These are phyloP conservation scores for Achaetomium macrosporum DNA, from an alignment of 2,329 filamentous ascomycete genomes.

Conservation along the genomic window DNA sequence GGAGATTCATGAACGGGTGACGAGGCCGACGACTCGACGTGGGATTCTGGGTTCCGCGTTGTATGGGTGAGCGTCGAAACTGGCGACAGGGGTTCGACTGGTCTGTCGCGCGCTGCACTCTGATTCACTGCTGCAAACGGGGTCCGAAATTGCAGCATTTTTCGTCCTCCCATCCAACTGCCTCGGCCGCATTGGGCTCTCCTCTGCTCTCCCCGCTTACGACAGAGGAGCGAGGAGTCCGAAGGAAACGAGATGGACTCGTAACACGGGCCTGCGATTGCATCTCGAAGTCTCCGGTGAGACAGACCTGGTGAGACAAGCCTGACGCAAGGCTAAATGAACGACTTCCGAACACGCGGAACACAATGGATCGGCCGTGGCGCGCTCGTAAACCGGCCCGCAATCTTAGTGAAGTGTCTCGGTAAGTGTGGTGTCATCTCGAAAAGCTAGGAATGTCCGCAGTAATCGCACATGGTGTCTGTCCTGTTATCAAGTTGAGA, in stretches of 20 bases:
- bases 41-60: constrained; percentile 8
- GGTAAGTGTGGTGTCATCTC: background rate
- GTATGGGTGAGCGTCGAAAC: constrained; percentile 15
- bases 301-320: too few species aligned
- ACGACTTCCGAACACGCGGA: background rate
- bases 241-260: background rate
- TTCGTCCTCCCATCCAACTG: too few species aligned
- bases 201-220: too few species aligned
- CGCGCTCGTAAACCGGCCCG: background rate
- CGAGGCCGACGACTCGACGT: constrained; percentile 15
- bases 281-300: constrained; percentile 8
- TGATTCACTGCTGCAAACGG: background rate
- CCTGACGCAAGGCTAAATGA: constrained; percentile 16
- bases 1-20: constrained; percentile 13
- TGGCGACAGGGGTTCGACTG: constrained; percentile 9
- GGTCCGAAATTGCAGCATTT: background rate
- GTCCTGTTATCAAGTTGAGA: too few species aligned
- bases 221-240: too few species aligned
- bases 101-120: constrained; percentile 4
- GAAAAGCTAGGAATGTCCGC: too few species aligned
- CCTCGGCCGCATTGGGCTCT: too few species aligned
- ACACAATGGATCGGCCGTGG: background rate
- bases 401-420: background rate
- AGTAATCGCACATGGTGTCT: too few species aligned
- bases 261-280: too few species aligned